Evolutionary conservation across 192 early-diverging fungal species (phyloP), one percentile per base, ranked within the genome.

Genomic region (Coemansia sp.): DNA sequence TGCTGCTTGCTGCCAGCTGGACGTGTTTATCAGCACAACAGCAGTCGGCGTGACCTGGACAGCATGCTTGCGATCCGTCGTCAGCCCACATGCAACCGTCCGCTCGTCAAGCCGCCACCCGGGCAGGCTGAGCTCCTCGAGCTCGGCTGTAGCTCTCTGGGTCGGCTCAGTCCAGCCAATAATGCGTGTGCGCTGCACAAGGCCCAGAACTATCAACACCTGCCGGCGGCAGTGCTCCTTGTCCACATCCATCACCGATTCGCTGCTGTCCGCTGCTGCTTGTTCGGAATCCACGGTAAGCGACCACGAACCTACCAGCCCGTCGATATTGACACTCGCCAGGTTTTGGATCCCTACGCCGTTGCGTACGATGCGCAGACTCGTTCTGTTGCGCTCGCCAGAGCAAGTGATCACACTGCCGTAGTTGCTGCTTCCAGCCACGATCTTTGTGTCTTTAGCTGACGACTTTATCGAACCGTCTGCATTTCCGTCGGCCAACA

Each of bases 371-470:
- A 96, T 79, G 26, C 93, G 79, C 31, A 99, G 71, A 0, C 87
- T 86, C 4, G 94, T 92, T 66, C 87, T 86, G 52, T 87, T 88
- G 57, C 77, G 81, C 13, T 74, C 81, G 2, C 95, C 95, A n/a
- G 90, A 92, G 67, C 93, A 95, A 12, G 95, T 88, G 7, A 99
- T 90, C 6, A 96, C 78, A 75, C 94, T 88, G 23, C 86, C 86
- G 0, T 62, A 59, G 49, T 48, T 51, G 23, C 57, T 59, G 51
- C 62, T 74, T 85, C 82, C 21, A 26, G 20, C 48, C 9, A 51
- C 48, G 2, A 23, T 23, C 21, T 13, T 26, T 21, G 4, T 57
- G 4, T 29, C 18, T 0, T 57, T 30, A 4, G 55, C 55, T 7
- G 5, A 21, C 18, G 51, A 23, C 6, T 46, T 46, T 12, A 18